Evolutionary conservation across 805 yeast species (phyloP), one percentile per base, ranked within the genome.

Genomic region (Wickerhamomyces ciferrii): DNA sequence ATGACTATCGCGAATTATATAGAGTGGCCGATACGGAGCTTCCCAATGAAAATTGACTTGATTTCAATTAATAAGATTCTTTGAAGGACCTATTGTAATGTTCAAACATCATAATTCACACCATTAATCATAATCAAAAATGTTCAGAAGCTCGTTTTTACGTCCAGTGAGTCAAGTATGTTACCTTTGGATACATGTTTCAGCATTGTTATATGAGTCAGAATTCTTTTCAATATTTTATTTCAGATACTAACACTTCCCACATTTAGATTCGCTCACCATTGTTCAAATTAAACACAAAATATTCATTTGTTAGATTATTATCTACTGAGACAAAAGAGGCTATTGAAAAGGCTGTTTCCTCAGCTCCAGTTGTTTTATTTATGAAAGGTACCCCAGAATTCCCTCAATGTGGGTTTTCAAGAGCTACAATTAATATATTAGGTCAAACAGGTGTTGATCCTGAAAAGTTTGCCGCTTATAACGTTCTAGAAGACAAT

Each of bases 331-430:
- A 89, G 55, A 86, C 92, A 50, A 80, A 78, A 54, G 72, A 76
- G 21, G 97, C 98, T 42, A 91, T 94, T 49, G 89, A 87, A 56
- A 75, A 78, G 39, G 98, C 98, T 1, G 85, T 94, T 23, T 71
- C 69, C 5, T 83, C 96, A 8, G 94, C 98, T 1, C 96, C 96
- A 9, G 98, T 94, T 19, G 99, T 94, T 9, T 73, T 94, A 39
- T 94, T 94, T 71, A 94, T 94, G 99, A 94, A 94, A 69, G 99
- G 99, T 17, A 92, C 97, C 2, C 99, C 99, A 17, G 96, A 92
- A 60, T 90, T 86, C 49, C 99, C 99, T 37, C 95, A 89, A 58
- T 94, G 99, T 72, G 99, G 99, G 0, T 94, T 94, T 61, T 90
- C 97, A 13, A 80, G 96, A 62, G 96, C 96, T 45, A 87, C 98